phyloP scores from a whole-genome alignment of 108 stramenopile species.

The Asterionellopsis glacialis region DNA sequence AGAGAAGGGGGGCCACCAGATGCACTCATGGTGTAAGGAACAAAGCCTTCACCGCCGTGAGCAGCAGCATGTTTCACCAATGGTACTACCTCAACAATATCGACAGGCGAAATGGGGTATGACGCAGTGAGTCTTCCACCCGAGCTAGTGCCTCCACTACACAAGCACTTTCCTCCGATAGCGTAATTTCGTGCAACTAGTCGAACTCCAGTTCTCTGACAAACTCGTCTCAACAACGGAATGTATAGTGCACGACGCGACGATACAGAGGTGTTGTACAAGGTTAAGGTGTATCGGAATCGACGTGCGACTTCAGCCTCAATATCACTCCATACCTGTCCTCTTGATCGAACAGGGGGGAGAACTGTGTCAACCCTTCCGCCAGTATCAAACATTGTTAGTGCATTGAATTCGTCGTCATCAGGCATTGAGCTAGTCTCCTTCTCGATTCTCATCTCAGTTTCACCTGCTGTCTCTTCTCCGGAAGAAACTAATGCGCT shows the following conservation, averaged over 20 bases:
- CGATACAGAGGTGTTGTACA: conserved; percentile 52
- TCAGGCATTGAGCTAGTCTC: conserved; percentile 21
- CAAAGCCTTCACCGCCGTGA: conserved; percentile 48
- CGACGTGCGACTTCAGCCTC: conserved; percentile 68
- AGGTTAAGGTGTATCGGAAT: conserved; percentile 59
- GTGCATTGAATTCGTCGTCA: conserved; percentile 48
- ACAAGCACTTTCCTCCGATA: conserved; percentile 61
- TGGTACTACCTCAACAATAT: conserved; percentile 86
- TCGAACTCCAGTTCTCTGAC: conserved; percentile 85
- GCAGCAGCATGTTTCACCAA: conserved; percentile 88
- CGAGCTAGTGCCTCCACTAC: conserved; percentile 13
- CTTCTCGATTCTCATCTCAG: conserved; percentile 40
- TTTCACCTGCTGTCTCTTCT: conserved; percentile 83
- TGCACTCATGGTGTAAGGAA: conserved; percentile 35
- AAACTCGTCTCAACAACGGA: conserved; percentile 82
- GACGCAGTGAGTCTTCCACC: conserved; percentile 38
- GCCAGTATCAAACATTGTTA: conserved; percentile 40
- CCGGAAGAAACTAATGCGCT: conserved; percentile 77
- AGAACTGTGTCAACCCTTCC: conserved; percentile 32
- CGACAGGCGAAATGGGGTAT: conserved; percentile 76
- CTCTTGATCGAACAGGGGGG: conserved; percentile 28
- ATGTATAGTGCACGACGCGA: conserved; percentile 37
- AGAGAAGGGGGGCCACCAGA: conserved; percentile 50
- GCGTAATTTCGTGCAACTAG: conserved; percentile 75
- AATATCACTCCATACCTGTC: conserved; percentile 74